These are phyloP conservation scores for Cryphonectria radicalis DNA, from an alignment of 2,329 filamentous ascomycete species.

Conservation along the genomic window DNA sequence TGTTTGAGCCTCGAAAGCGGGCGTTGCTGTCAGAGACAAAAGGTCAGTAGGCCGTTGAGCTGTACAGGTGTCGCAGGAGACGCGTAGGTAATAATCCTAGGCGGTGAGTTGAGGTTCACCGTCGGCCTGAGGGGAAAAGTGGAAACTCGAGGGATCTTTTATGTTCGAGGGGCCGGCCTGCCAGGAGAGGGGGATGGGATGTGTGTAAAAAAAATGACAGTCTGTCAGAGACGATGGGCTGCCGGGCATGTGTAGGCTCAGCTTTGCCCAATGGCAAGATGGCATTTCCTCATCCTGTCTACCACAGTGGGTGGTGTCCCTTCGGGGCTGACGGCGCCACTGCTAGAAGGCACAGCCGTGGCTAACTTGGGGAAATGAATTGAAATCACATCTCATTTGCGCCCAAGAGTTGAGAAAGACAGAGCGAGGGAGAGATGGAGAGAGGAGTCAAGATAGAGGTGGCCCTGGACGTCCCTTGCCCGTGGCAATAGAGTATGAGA, in stretches of 20 bases:
- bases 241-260: neutral
- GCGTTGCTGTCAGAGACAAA: conserved; percentile 50
- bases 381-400: neutral
- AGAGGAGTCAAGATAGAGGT: neutral
- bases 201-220: conserved; percentile 6
- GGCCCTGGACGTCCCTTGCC: neutral
- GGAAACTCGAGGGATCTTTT: conserved; percentile 18
- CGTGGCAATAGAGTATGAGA: neutral
- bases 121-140: conserved; percentile 12
- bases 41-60: conserved; percentile 17
- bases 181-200: neutral
- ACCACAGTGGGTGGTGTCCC: neutral
- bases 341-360: conserved; percentile 1
- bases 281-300: conserved; percentile 7
- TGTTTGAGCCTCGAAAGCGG: conserved; percentile 60
- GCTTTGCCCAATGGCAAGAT: conserved; percentile 3
- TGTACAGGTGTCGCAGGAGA: conserved; percentile 7
- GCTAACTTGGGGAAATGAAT: neutral
- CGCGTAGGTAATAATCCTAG: conserved; percentile 9
- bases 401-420: neutral
- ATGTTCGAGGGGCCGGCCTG: conserved; percentile 2
- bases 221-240: conserved; percentile 12
- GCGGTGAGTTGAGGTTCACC: conserved; percentile 15
- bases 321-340: neutral
- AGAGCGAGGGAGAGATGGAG: no score